Evolutionary conservation across 257 asterid genomes (phyloP).

Genomic region (Solanum phureja): DNA sequence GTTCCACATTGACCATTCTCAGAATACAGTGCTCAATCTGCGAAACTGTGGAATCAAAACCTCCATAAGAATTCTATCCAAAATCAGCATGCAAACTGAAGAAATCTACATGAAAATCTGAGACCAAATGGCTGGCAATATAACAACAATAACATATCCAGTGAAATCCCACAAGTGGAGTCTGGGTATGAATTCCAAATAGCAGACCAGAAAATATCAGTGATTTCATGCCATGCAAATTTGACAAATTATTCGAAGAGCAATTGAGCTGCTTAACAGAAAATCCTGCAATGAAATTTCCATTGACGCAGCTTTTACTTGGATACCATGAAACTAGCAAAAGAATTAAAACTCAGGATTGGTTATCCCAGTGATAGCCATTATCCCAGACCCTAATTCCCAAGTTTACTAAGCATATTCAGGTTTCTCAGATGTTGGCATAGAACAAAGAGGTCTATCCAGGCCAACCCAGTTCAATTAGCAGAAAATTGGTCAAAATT

Average conservation of each 20-base stretch:
- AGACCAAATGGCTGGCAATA: neutral
- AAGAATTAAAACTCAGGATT: neutral
- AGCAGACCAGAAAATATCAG: neutral
- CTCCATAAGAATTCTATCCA: neutral
- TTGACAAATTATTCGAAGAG: neutral
- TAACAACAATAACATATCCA: neutral
- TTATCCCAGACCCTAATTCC: neutral
- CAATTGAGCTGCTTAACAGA: neutral
- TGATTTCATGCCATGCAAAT: neutral
- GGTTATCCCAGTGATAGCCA: neutral
- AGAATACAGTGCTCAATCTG: slow-evolving; percentile 31
- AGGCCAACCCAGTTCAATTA: neutral
- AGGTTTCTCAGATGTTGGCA: neutral
- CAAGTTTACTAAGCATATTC: neutral
- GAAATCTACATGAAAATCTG: neutral
- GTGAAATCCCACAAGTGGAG: neutral
- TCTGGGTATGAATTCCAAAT: neutral
- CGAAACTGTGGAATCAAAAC: slow-evolving; percentile 22
- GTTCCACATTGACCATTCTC: slow-evolving; percentile 16
- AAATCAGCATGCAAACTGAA: neutral
- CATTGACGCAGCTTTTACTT: neutral
- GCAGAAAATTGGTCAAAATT: neutral
- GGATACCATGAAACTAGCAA: neutral
- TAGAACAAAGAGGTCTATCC: neutral
- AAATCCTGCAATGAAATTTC: neutral